These are phyloP conservation scores for Ascochyta viciae-villosae DNA, from an alignment of 2,329 filamentous ascomycete genomes.

Conservation along the genomic window DNA sequence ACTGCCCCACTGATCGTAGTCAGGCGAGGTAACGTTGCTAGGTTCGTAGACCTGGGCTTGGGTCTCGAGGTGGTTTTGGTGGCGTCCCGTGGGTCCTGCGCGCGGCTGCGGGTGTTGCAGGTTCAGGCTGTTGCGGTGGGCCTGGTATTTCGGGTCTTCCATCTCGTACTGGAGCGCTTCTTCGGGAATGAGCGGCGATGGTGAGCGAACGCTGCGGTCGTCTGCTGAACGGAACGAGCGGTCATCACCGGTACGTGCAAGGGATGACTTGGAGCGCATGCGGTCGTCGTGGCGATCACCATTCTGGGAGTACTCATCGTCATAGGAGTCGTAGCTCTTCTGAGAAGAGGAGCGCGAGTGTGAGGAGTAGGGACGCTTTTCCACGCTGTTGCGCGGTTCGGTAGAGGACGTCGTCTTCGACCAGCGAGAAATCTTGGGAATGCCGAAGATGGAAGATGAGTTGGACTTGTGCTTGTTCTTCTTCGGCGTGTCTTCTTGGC, in stretches of 20 bases:
- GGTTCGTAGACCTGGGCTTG: slow-evolving; percentile 72
- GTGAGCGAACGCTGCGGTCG: slow-evolving; percentile 40
- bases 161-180: slow-evolving; percentile 52
- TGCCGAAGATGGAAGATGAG: slow-evolving; percentile 74
- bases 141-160: slow-evolving; percentile 79
- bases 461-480: slow-evolving; percentile 87
- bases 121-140: slow-evolving; percentile 80
- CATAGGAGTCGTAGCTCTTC: slow-evolving; percentile 66
- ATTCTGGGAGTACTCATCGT: slow-evolving; percentile 65
- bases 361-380: slow-evolving; percentile 68
- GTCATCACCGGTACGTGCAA: slow-evolving; percentile 27
- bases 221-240: slow-evolving; percentile 17
- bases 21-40: slow-evolving; percentile 38
- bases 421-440: slow-evolving; percentile 93
- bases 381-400: slow-evolving; percentile 71
- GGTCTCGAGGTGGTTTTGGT: slow-evolving; percentile 75
- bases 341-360: slow-evolving; percentile 70
- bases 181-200: slow-evolving; percentile 61
- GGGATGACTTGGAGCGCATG: slow-evolving; percentile 50
- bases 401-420: slow-evolving; percentile 95
- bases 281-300: slow-evolving; percentile 67
- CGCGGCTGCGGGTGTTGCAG: slow-evolving; percentile 81
- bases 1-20: slow-evolving; percentile 59
- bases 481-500: slow-evolving; percentile 79
- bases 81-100: slow-evolving; percentile 74